Conservation (phyloP, 1,139 yeast species). For the Magnusiomyces fungicola region DNA sequence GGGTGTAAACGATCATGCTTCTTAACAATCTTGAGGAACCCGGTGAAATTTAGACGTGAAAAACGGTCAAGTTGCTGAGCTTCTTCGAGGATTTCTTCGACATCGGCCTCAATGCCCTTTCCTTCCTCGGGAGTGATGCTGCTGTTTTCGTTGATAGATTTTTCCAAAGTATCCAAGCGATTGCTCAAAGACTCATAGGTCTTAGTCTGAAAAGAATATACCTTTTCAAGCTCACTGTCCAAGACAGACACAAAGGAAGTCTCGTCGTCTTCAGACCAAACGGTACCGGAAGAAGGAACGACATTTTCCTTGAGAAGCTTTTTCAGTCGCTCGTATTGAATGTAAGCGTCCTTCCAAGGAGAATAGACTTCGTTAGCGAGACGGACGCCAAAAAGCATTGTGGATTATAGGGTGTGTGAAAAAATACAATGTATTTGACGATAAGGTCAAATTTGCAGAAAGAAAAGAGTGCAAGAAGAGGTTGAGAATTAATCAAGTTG, state of each 20-base stretch:
- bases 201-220: slow-evolving; percentile 74
- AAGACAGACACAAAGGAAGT: slow-evolving; percentile 70
- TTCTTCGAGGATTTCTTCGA: slow-evolving; percentile 65
- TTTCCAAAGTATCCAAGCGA: slow-evolving; percentile 58
- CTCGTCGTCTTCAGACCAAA: slow-evolving; percentile 79
- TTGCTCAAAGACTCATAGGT: slow-evolving; percentile 65
- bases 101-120: slow-evolving; percentile 48
- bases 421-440: too few relatives aligned
- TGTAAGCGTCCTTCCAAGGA: slow-evolving; percentile 84
- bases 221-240: slow-evolving; percentile 84
- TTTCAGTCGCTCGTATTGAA: slow-evolving; percentile 72
- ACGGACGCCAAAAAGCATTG: slow-evolving; percentile 81
- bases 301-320: slow-evolving; percentile 75
- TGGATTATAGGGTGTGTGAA: slow-evolving; percentile 7
- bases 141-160: slow-evolving; percentile 27
- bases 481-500: too few relatives aligned
- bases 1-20: slow-evolving; percentile 91
- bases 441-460: not conserved
- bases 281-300: slow-evolving; percentile 31
- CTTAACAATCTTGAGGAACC: slow-evolving; percentile 88
- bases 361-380: slow-evolving; percentile 72
- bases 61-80: slow-evolving; percentile 87
- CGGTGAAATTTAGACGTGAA: slow-evolving; percentile 87
- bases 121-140: slow-evolving; percentile 35
- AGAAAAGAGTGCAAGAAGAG: not conserved